Evolutionary conservation across 768 basidiomycete species (phyloP).

Genomic region (Boletus edulis): DNA sequence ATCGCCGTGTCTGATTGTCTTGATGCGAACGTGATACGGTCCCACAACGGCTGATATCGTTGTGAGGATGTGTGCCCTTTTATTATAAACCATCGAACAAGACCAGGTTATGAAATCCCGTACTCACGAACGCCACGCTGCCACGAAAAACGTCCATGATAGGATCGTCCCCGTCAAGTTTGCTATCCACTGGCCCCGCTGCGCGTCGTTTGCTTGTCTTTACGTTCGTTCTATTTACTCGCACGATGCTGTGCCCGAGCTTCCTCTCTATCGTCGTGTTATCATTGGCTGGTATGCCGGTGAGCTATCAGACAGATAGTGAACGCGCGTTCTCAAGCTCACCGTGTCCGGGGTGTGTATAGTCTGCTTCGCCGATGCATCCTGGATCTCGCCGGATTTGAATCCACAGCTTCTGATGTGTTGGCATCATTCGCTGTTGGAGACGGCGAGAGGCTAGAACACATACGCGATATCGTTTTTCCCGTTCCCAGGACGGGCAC

Average conservation of each 20-base stretch:
- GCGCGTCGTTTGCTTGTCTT: background rate
- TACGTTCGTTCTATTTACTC: background rate
- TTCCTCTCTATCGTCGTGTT: background rate
- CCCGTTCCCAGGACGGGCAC: constrained; percentile 33
- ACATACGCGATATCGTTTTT: constrained; percentile 31
- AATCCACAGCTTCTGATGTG: constrained; percentile 43
- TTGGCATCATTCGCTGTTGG: constrained; percentile 34
- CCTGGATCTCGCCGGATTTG: constrained; percentile 46
- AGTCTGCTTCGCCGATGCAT: constrained; percentile 15
- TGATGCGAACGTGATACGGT: too few relatives aligned
- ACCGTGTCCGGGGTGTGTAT: too few relatives aligned
- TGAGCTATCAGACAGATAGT: too few relatives aligned
- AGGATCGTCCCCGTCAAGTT: background rate
- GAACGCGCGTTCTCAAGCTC: background rate
- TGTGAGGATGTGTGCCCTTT: too few relatives aligned
- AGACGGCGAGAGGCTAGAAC: constrained; percentile 30
- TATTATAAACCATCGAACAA: too few relatives aligned
- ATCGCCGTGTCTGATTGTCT: too few relatives aligned
- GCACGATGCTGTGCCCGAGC: background rate
- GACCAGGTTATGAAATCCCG: too few relatives aligned
- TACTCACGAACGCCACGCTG: too few relatives aligned
- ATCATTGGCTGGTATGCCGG: constrained; percentile 5
- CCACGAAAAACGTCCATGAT: too few relatives aligned
- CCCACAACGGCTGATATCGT: too few relatives aligned
- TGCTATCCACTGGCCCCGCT: background rate